Conservation (phyloP, 192 early-diverging fungal species). For the Globomyces pollinis-pini region DNA sequence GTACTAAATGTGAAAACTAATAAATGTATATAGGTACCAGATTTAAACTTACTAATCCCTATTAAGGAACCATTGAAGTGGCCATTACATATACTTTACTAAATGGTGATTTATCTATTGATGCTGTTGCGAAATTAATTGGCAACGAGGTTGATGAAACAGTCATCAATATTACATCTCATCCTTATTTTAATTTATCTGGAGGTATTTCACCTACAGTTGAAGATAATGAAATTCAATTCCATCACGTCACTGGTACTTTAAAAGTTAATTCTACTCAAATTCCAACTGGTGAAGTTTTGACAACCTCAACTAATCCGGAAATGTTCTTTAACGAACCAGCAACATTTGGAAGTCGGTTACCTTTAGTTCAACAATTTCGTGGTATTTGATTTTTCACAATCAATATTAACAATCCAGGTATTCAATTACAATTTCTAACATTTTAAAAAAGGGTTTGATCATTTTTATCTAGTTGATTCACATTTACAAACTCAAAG, state of each 20-base stretch:
- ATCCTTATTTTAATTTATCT: conserved; percentile 83
- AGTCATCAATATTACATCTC: conserved; percentile 72
- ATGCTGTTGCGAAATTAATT: conserved; percentile 41
- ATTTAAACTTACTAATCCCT: too few relatives aligned
- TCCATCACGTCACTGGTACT: conserved; percentile 39
- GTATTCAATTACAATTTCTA: background rate
- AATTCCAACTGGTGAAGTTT: conserved; percentile 65
- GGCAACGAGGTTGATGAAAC: conserved; percentile 48
- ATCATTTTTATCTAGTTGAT: conserved; percentile 73
- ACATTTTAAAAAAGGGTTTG: conserved; percentile 53
- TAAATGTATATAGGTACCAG: too few relatives aligned
- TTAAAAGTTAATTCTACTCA: conserved; percentile 46
- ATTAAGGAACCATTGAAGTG: conserved; percentile 47
- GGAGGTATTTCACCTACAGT: conserved; percentile 45
- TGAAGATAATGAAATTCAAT: conserved; percentile 40
- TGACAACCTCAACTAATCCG: conserved; percentile 25
- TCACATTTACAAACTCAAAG: too few relatives aligned
- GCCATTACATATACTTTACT: conserved; percentile 47
- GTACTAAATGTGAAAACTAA: too few relatives aligned
- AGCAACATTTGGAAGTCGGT: background rate
- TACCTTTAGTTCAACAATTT: background rate
- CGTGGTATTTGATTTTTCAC: too few relatives aligned
- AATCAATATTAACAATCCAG: background rate
- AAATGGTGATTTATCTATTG: conserved; percentile 15
- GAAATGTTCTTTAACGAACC: conserved; percentile 38